Conservation (phyloP, 192 early-diverging fungal genomes). For the Gamsiella multidivaricata region DNA sequence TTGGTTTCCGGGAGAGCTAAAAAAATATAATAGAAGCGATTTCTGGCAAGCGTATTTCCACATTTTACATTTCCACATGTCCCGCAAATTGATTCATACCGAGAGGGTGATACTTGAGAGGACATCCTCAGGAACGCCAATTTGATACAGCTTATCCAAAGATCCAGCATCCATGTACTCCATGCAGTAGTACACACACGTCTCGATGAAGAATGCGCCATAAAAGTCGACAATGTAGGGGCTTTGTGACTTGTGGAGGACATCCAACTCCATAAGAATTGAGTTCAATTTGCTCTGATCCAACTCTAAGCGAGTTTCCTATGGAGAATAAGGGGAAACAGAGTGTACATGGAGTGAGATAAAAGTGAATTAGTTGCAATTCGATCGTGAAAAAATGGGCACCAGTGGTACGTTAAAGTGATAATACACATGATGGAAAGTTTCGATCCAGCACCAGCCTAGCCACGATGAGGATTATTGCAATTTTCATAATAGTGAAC, state of each 20-base stretch:
- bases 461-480: background rate
- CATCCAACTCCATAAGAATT: slow-evolving; percentile 96
- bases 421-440: too few species aligned
- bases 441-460: background rate
- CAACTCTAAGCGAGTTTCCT: slow-evolving; percentile 94
- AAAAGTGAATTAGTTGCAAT: slow-evolving; percentile 14
- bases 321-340: too few species aligned
- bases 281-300: slow-evolving; percentile 89
- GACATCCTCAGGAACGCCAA: slow-evolving; percentile 85
- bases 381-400: too few species aligned
- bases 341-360: background rate
- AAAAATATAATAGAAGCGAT: too few species aligned
- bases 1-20: too few species aligned
- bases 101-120: slow-evolving; percentile 79
- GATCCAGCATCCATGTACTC: slow-evolving; percentile 98
- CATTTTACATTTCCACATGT: too few species aligned
- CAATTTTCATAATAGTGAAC: background rate
- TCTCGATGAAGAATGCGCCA: slow-evolving; percentile 95
- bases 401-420: too few species aligned
- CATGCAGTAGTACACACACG: slow-evolving; percentile 98
- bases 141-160: slow-evolving; percentile 84
- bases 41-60: too few species aligned
- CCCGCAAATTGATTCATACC: slow-evolving; percentile 59
- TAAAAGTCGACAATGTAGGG: slow-evolving; percentile 98
- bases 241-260: slow-evolving; percentile 88